Base-by-base conservation (phyloP, 202 grass and related monocot genomes). In the Thinopyrum obtusiflorum region DNA sequence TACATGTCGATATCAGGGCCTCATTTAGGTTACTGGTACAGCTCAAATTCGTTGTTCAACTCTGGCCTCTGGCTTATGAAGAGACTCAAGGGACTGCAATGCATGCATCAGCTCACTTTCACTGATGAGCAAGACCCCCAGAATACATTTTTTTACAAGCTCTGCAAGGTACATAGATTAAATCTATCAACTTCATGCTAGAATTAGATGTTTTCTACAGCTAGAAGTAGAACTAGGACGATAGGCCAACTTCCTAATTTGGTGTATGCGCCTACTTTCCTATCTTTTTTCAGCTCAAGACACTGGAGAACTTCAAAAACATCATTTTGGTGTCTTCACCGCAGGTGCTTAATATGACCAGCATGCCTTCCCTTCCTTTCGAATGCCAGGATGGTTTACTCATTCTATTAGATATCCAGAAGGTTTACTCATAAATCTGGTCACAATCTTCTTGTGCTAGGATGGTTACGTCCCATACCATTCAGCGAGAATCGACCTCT, bases 21-120 rank as follows among this genome's bases (percentile, higher is more conserved):
- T 78, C 95, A 98, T 72, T 87, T 98, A 51, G 93, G 95, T 63
- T 98, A 95, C 55, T 93, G 89, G 88, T 98, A 98, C 82, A 98
- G 91, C 79, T 95, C 93, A 72, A 98, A 98, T 53, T 93, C 93
- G 5, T 66, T 98, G 87, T 98, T 98, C 72, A 95, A 95, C 68
- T 98, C 96, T 82, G 96, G 96, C 44, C 86, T 98, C 53, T 98
- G 96, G 96, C 78, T 95, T 55, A 87, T 98, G 72, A 98, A 95
- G 66, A 89, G 92, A 83, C 85, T 98, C 65, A 95, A 94, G 68
- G 93, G 92, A 73, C 84, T 93, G 37, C 93, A 92, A 82, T 95
- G 96, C 79, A 94, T 98, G 70, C 91, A 93, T 88, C 95, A 95
- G 89, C 93, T 98, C 84, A 98, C 95, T 29, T 92, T 93, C 84